phyloP scores from a whole-genome alignment of 2,329 filamentous ascomycete genomes.

The Coniochaeta sp. region DNA sequence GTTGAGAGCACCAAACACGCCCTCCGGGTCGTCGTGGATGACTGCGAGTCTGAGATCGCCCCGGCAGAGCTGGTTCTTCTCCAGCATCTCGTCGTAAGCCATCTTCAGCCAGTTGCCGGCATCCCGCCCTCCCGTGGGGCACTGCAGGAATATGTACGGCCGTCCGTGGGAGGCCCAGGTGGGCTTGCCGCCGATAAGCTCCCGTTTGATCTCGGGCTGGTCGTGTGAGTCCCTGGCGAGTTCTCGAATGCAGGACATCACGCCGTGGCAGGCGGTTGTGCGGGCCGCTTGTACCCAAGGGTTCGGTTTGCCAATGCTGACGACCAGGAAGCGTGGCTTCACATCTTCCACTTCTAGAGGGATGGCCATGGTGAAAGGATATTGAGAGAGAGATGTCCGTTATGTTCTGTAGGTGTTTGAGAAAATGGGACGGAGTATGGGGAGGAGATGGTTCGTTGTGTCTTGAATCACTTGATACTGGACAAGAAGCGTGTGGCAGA shows the following conservation, averaged over 20 bases:
- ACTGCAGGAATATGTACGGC: constrained; percentile 67
- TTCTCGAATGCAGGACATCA: constrained; percentile 55
- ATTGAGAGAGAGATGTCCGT: too few species aligned
- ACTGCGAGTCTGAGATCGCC: constrained; percentile 57
- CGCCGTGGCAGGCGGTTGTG: constrained; percentile 80
- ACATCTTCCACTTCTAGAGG: neutral
- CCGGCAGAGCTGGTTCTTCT: constrained; percentile 20
- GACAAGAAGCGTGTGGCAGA: neutral
- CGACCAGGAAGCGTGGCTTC: constrained; percentile 62
- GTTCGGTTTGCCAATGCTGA: constrained; percentile 93
- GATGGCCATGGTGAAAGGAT: neutral
- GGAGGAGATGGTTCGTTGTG: neutral
- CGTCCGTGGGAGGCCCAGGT: constrained; percentile 37
- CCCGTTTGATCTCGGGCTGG: constrained; percentile 42
- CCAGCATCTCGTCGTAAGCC: constrained; percentile 54
- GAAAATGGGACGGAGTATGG: too few species aligned
- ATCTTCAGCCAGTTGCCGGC: constrained; percentile 64
- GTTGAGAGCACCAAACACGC: constrained; percentile 58
- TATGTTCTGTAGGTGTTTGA: neutral
- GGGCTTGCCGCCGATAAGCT: constrained; percentile 40
- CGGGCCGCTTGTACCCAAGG: too few species aligned
- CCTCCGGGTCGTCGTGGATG: constrained; percentile 84
- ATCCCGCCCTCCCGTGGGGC: constrained; percentile 74
- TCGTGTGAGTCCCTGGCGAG: constrained; percentile 30
- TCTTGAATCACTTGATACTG: too few species aligned